A percentile compares a stretch with the other conserved stretches of the same genome.
Conservation (phyloP, 2,329 filamentous ascomycete genomes). For the Calonectria hongkongensis region DNA sequence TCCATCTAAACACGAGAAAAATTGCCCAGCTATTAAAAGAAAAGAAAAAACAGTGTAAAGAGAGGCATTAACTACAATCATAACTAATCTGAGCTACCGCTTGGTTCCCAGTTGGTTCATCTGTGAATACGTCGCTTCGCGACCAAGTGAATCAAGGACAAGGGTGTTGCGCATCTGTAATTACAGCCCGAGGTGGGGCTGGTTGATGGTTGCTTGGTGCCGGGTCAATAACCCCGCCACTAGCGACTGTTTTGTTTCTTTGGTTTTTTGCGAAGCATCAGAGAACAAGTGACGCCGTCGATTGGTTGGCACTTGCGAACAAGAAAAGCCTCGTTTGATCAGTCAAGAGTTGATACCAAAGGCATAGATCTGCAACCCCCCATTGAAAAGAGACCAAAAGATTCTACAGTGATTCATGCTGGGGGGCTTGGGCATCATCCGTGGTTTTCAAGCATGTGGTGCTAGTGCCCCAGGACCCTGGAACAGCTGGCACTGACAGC, state of each 20-base stretch:
- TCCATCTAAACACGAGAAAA: neutral
- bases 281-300: neutral
- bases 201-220: constrained; percentile 17
- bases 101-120: constrained; percentile 10
- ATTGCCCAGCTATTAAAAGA: neutral
- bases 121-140: neutral
- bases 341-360: neutral
- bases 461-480: constrained; percentile 19
- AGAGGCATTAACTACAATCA: constrained; percentile 8
- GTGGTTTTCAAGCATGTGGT: constrained; percentile 5
- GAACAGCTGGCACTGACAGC: constrained; percentile 15
- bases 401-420: neutral
- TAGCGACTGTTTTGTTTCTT: constrained; percentile 34
- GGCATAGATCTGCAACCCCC: neutral
- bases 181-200: constrained; percentile 36
- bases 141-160: constrained; percentile 23
- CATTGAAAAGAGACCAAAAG: neutral
- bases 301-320: neutral
- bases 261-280: constrained; percentile 20
- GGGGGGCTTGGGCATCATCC: neutral
- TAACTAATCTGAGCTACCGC: constrained; percentile 1
- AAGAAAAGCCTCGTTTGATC: neutral
- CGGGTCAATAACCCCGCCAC: constrained; percentile 38
- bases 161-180: constrained; percentile 25
- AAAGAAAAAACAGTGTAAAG: neutral